phyloP scores from a whole-genome alignment of 345 rosid species.

The Moringa oleifera region DNA sequence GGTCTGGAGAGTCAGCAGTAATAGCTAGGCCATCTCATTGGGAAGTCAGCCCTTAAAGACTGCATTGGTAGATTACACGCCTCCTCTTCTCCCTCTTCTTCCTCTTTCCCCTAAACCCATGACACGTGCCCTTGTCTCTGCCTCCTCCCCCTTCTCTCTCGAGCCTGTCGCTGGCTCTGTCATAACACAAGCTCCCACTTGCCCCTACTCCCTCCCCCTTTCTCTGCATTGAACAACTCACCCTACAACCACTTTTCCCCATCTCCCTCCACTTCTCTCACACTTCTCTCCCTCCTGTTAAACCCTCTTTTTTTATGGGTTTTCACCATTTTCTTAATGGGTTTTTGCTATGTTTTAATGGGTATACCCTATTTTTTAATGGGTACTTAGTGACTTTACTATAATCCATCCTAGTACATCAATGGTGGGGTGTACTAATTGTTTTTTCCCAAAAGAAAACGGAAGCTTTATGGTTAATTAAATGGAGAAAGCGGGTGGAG shows the following conservation, averaged over 20 bases:
- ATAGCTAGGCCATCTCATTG: constrained; percentile 18
- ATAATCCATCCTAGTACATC: too few species aligned
- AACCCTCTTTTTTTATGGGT: too few species aligned
- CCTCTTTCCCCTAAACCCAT: constrained; percentile 7
- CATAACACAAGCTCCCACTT: not conserved
- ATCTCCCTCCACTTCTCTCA: not conserved
- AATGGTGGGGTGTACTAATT: too few species aligned
- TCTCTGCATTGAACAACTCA: constrained; percentile 22
- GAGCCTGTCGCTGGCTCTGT: constrained; percentile 28
- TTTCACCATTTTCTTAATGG: too few species aligned
- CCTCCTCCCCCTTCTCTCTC: constrained; percentile 20
- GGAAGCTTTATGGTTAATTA: too few species aligned
- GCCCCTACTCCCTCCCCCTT: not conserved
- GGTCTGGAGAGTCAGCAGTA: not conserved
- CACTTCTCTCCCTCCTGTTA: too few species aligned
- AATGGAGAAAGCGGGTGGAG: too few species aligned
- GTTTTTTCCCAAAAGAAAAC: too few species aligned
- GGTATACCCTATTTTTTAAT: too few species aligned
- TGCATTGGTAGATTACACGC: constrained; percentile 18
- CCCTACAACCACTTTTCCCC: constrained; percentile 5
- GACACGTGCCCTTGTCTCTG: constrained; percentile 54
- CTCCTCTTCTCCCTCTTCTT: not conserved
- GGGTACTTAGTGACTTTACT: too few species aligned
- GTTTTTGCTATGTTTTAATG: too few species aligned
- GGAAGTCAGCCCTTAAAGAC: constrained; percentile 22